Evolutionary conservation across 768 basidiomycete species (phyloP).

Genomic region (Serendipita vermifera): DNA sequence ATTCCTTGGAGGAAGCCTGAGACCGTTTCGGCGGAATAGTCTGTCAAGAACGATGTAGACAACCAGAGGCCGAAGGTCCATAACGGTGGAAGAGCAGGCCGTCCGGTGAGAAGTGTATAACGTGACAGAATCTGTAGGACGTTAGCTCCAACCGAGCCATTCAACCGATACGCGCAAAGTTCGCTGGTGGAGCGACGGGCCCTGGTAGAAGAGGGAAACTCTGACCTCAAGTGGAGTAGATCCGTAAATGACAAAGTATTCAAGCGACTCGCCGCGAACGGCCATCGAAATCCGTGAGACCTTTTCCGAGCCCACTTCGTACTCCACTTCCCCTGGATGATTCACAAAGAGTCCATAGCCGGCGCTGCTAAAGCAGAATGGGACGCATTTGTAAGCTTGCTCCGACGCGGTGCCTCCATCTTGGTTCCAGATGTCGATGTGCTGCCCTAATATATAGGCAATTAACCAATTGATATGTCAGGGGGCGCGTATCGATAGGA

Average conservation of each 20-base stretch:
- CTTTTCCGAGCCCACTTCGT: constrained; percentile 38
- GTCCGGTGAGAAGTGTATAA: constrained; percentile 49
- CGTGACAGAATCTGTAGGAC: constrained; percentile 48
- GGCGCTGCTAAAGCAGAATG: constrained; percentile 56
- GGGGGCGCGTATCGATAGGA: not conserved
- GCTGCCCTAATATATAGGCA: constrained; percentile 24
- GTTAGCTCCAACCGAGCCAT: not conserved
- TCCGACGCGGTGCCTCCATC: constrained; percentile 48
- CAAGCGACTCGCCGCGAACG: constrained; percentile 47
- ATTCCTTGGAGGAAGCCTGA: constrained; percentile 59
- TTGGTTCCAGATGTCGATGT: constrained; percentile 55
- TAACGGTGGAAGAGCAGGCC: constrained; percentile 50
- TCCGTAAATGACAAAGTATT: constrained; percentile 63
- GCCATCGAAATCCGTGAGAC: constrained; percentile 51
- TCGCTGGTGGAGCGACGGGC: not conserved
- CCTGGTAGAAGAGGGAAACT: constrained; percentile 19
- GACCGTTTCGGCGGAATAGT: constrained; percentile 49
- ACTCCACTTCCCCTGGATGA: constrained; percentile 51
- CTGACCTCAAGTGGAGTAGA: constrained; percentile 49
- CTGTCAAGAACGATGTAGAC: constrained; percentile 63
- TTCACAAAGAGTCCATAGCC: constrained; percentile 69
- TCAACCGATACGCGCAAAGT: constrained; percentile 13
- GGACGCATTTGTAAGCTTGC: constrained; percentile 27
- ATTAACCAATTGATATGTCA: not conserved
- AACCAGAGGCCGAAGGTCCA: constrained; percentile 74